phyloP scores from a whole-genome alignment of 2,329 filamentous ascomycete species.

The Orbilia ellipsospora region DNA sequence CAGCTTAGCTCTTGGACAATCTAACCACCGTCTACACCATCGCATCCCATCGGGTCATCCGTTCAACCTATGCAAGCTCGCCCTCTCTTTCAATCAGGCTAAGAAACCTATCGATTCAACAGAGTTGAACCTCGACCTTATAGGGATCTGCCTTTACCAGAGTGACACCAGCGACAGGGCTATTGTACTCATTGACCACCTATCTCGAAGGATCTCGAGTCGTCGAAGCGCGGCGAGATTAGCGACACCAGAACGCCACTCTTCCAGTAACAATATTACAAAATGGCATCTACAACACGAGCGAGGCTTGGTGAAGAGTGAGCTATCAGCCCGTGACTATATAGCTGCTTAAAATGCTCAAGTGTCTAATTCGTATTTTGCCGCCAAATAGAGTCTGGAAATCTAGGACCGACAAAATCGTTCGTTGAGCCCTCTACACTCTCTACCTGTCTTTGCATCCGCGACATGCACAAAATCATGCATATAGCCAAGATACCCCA shows the following conservation, averaged over 20 bases:
- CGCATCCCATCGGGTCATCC: not conserved
- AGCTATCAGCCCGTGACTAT: conserved; percentile 61
- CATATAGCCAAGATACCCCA: not conserved
- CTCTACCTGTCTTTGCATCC: not conserved
- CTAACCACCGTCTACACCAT: not conserved
- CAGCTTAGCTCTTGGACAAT: not conserved
- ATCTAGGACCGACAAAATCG: conserved; percentile 59
- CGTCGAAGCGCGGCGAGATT: not conserved
- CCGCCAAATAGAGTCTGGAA: conserved; percentile 58
- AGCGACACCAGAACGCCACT: not conserved
- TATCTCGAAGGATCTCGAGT: not conserved
- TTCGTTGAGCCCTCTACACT: conserved; percentile 47
- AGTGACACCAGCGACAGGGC: no score
- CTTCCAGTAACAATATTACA: not conserved
- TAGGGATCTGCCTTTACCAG: no score
- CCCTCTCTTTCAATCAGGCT: no score
- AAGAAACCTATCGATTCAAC: no score
- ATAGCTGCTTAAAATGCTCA: not conserved
- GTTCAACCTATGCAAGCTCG: no score
- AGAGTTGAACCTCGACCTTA: no score
- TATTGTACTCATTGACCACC: no score
- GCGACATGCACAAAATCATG: conserved; percentile 1
- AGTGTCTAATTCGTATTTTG: conserved; percentile 5
- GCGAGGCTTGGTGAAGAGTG: conserved; percentile 80
- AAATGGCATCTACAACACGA: conserved; percentile 73